Conservation (phyloP, 208 protist genomes). For the Leishmania major region DNA sequence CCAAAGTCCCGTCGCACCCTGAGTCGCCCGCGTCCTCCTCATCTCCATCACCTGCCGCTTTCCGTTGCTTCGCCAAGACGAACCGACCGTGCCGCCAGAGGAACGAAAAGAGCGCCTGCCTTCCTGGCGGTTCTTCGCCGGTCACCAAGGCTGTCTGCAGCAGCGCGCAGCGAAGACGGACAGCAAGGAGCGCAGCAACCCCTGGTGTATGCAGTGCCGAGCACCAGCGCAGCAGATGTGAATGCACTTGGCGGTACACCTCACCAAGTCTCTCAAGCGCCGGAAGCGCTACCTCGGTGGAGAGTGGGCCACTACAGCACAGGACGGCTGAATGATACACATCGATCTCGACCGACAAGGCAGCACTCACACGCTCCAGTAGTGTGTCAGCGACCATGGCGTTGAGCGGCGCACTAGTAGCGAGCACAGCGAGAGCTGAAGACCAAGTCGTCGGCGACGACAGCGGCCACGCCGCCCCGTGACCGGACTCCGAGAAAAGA, state of each 20-base stretch:
- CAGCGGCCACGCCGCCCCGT: background rate
- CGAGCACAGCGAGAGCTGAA: slow-evolving; percentile 15
- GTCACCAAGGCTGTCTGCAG: slow-evolving; percentile 69
- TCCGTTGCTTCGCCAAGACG: slow-evolving; percentile 11
- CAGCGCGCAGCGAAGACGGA: slow-evolving; percentile 59
- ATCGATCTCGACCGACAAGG: slow-evolving; percentile 12
- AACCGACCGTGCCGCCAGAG: slow-evolving; percentile 43
- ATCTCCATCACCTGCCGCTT: background rate
- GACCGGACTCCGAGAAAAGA: background rate
- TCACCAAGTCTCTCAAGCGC: slow-evolving; percentile 48
- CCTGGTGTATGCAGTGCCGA: slow-evolving; percentile 31
- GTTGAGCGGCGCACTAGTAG: slow-evolving; percentile 15
- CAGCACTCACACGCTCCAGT: slow-evolving; percentile 16
- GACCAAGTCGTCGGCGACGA: background rate
- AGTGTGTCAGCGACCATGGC: slow-evolving; percentile 25
- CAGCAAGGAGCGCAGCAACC: slow-evolving; percentile 38
- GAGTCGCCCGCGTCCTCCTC: background rate
- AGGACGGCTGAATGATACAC: slow-evolving; percentile 26
- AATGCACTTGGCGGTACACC: slow-evolving; percentile 30
- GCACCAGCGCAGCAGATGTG: slow-evolving; percentile 62
- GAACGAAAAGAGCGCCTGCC: slow-evolving; percentile 52
- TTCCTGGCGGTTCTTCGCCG: slow-evolving; percentile 53
- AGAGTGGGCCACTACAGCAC: background rate
- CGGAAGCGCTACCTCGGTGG: slow-evolving; percentile 15
- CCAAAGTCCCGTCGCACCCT: background rate